These are phyloP conservation scores for Trypanosoma grayi DNA, from an alignment of 208 protist genomes.

Conservation along the genomic window DNA sequence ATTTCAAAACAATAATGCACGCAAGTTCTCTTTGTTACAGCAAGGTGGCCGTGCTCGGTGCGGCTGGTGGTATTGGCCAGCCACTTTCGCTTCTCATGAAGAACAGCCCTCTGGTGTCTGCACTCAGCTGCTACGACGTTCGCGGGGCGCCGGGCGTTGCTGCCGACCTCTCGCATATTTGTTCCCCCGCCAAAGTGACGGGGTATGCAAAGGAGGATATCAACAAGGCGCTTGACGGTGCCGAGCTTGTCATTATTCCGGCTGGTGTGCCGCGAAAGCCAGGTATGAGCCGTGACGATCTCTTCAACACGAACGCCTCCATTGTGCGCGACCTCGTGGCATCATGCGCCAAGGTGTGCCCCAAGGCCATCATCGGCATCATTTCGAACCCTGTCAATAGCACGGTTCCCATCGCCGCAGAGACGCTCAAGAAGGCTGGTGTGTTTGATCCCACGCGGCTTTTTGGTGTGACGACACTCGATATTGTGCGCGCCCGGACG, in stretches of 20 bases:
- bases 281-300: constrained; percentile 95
- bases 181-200: constrained; percentile 66
- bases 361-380: constrained; percentile 90
- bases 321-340: constrained; percentile 88
- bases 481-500: constrained; percentile 84
- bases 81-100: constrained; percentile 95
- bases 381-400: constrained; percentile 96
- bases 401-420: constrained; percentile 93
- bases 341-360: constrained; percentile 75
- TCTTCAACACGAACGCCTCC: constrained; percentile 94
- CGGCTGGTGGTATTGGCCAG: constrained; percentile 96
- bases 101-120: constrained; percentile 56
- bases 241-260: constrained; percentile 91
- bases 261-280: constrained; percentile 96
- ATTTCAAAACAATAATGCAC: constrained; percentile 24
- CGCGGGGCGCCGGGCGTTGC: constrained; percentile 81
- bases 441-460: constrained; percentile 82
- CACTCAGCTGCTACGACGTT: constrained; percentile 92
- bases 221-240: constrained; percentile 63
- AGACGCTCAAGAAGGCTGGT: constrained; percentile 85
- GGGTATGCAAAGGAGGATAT: constrained; percentile 70
- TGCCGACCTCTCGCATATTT: constrained; percentile 89
- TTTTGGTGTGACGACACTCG: constrained; percentile 93
- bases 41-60: constrained; percentile 92
- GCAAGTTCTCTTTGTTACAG: neutral